Percentiles rank a stretch among this genome's conserved stretches.
These are phyloP conservation scores for Cryptomeria japonica DNA, from an alignment of 75 land plant genomes.

Conservation along the genomic window DNA sequence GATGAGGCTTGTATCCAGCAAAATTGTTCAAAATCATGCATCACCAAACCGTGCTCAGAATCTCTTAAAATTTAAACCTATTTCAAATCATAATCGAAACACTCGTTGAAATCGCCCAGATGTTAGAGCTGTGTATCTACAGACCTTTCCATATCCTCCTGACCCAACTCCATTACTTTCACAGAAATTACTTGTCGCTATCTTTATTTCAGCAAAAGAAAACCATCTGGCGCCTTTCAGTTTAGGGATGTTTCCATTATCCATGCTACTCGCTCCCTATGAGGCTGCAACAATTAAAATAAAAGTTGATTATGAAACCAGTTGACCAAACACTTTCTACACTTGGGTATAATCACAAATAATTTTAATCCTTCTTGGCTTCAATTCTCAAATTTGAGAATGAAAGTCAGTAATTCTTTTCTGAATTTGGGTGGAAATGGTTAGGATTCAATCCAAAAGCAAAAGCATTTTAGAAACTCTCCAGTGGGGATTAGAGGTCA, in stretches of 20 bases:
- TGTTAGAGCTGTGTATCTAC: neutral
- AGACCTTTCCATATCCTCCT: conserved; percentile 54
- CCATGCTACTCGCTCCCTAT: conserved; percentile 19
- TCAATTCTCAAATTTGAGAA: neutral
- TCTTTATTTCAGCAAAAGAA: conserved; percentile 31
- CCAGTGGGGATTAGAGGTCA: neutral
- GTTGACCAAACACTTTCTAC: neutral
- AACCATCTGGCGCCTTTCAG: conserved; percentile 49
- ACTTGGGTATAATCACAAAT: neutral
- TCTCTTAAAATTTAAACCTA: neutral
- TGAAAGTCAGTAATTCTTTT: neutral
- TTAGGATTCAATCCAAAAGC: neutral
- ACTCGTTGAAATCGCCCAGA: neutral
- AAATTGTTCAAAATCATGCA: neutral
- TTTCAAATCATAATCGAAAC: neutral
- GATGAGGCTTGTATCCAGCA: neutral
- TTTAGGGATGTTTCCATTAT: conserved; percentile 22
- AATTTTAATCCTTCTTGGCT: neutral
- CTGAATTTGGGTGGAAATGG: neutral
- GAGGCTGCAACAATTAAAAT: conserved; percentile 32
- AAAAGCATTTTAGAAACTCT: neutral
- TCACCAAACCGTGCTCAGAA: neutral
- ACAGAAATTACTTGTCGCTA: conserved; percentile 38
- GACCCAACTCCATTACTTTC: conserved; percentile 35
- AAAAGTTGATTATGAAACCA: neutral